Conservation (phyloP, 345 rosid species). For the Pistacia atlantica region DNA sequence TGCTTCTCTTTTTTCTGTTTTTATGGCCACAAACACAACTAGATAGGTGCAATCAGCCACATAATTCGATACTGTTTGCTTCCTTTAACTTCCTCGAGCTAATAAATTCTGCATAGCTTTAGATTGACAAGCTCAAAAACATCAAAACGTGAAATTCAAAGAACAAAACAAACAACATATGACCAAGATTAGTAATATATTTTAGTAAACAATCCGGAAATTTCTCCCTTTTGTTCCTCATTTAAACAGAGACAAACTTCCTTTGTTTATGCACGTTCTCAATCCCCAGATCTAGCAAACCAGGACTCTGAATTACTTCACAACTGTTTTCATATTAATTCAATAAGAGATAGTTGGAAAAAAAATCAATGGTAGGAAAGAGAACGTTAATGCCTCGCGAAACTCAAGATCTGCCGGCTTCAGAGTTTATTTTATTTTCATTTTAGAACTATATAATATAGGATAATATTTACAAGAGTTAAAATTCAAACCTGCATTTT, state of each 20-base stretch:
- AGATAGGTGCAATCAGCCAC: too few species aligned
- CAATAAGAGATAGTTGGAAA: neutral
- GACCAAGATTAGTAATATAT: neutral
- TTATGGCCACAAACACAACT: neutral
- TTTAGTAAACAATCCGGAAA: neutral
- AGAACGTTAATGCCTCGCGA: neutral
- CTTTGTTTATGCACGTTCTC: conserved; percentile 8
- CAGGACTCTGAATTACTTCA: neutral
- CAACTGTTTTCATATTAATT: neutral
- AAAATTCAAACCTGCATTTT: too few species aligned
- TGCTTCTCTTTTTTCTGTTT: too few species aligned
- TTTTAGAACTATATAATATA: too few species aligned
- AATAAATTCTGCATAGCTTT: neutral
- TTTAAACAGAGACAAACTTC: neutral
- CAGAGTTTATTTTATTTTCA: neutral
- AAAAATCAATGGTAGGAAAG: neutral
- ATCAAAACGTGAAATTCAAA: neutral
- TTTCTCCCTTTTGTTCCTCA: neutral
- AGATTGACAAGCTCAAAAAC: neutral
- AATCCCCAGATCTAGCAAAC: conserved; percentile 10
- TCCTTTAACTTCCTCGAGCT: neutral
- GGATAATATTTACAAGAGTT: too few species aligned
- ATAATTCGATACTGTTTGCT: neutral
- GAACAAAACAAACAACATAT: neutral
- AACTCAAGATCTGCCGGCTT: neutral